phyloP scores from a whole-genome alignment of 306 rosid species.

The Vigna unguiculata region DNA sequence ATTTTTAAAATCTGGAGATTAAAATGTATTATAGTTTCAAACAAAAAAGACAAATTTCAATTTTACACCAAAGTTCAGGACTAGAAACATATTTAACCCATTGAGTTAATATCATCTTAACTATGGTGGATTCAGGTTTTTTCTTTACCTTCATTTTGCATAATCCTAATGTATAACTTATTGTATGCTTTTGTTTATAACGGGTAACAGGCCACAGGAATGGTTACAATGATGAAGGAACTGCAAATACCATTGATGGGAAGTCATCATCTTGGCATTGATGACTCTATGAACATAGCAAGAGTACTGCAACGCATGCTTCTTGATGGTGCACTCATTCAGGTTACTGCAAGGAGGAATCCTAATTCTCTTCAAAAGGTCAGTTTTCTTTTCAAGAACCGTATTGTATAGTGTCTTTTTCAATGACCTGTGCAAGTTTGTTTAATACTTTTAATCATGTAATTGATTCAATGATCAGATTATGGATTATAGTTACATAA shows the following conservation, averaged over 20 bases:
- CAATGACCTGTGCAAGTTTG: not conserved
- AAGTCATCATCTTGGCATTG: constrained; percentile 98
- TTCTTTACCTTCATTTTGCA: not conserved
- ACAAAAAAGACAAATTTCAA: too few relatives aligned
- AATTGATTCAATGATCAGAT: not conserved
- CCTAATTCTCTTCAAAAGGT: constrained; percentile 63
- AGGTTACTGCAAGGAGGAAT: constrained; percentile 76
- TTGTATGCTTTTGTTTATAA: constrained; percentile 32
- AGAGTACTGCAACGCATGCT: constrained; percentile 86
- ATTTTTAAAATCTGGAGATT: too few relatives aligned
- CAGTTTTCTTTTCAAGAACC: constrained; percentile 73
- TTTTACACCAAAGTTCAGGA: too few relatives aligned
- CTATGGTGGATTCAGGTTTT: not conserved
- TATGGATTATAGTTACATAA: not conserved
- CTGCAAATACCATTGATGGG: constrained; percentile 74
- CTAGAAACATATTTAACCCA: too few relatives aligned
- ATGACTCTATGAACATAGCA: constrained; percentile 86
- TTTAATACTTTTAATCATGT: not conserved
- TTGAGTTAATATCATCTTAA: not conserved
- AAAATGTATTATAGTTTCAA: too few relatives aligned
- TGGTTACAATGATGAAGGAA: constrained; percentile 89
- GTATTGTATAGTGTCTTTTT: constrained; percentile 59
- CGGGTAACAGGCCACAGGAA: constrained; percentile 83
- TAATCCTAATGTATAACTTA: constrained; percentile 7
- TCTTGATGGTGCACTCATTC: constrained; percentile 74